Base-by-base conservation (phyloP, 208 protist species). In the Trypanosoma scelopori region DNA sequence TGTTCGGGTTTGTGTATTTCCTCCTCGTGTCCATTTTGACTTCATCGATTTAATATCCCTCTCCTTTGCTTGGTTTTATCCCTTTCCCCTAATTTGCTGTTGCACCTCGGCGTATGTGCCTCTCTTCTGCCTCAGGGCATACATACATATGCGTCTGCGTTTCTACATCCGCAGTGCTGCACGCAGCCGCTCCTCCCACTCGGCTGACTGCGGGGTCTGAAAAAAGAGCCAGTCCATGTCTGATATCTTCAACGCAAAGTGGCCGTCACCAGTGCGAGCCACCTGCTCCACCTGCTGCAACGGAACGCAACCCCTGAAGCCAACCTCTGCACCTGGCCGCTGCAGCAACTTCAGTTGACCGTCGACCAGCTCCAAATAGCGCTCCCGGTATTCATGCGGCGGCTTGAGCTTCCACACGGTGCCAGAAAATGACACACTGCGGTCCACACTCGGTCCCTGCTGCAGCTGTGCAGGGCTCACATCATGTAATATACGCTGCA, bases 271-370 rank as follows among this genome's bases (percentile, higher is more conserved):
- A n/a, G 76, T 49, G 20, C 28, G 15, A 51, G 63, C 37, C n/a
- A 82, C 41, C 23, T 72, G 48, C 35, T 78, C 65, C 53, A 82
- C 77, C n/a, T 25, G 16, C 7, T 47, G 64, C n/a, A 79, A 32
- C 27, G 57, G 57, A 16, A 63, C 49, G 43, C 57, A 51, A 16
- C 57, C 57, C 27, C 20, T 23, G 13, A 27, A 23, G 23, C 57
- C 57, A n/a, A 63, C 42, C 43, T 25, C 20, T 13, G 41, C 57
- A 20, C 51, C 51, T 11, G 45, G 61, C 13, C 51, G 48, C 56
- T 46, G 61, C 48, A 67, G 30, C 27, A 58, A 41, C 18, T 7
- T 47, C 22, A 67, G 35, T 32, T 52, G 57, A 51, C 45, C 45
- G 16, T 52, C 43, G 5, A 13, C 25, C 22, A 63, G 16, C 57